Percentiles rank a stretch among this genome's conserved stretches.
These are phyloP conservation scores for Leishmania tropica DNA, from an alignment of 208 protist species.

Conservation along the genomic window DNA sequence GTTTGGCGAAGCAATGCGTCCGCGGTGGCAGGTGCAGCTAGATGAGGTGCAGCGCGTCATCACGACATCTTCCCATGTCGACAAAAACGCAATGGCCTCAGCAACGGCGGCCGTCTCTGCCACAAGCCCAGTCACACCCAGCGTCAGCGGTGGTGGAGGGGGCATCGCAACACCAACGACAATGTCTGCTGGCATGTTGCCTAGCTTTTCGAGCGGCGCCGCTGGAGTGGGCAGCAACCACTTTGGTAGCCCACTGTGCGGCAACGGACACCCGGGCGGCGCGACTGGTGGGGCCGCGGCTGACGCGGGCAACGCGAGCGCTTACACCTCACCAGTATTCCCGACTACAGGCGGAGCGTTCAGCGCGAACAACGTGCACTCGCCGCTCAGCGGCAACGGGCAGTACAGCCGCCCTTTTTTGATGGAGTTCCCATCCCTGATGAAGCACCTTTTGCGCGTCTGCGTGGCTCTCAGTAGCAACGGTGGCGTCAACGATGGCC, in stretches of 20 bases:
- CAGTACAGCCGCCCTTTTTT: constrained; percentile 75
- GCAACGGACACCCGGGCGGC: background rate
- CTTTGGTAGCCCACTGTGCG: background rate
- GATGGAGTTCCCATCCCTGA: constrained; percentile 74
- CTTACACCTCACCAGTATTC: background rate
- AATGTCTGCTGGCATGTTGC: background rate
- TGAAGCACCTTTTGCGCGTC: constrained; percentile 63
- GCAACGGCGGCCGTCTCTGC: constrained; percentile 16
- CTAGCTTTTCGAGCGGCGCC: too few relatives aligned
- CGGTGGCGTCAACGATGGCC: constrained; percentile 62
- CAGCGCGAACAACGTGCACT: constrained; percentile 26
- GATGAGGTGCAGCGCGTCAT: constrained; percentile 90
- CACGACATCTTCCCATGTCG: constrained; percentile 40
- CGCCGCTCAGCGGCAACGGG: constrained; percentile 54
- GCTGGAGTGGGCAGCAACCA: constrained; percentile 2
- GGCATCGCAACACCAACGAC: background rate
- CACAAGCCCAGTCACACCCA: constrained; percentile 5
- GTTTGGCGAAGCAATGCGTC: constrained; percentile 85
- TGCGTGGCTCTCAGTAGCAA: constrained; percentile 43
- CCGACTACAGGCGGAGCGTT: background rate
- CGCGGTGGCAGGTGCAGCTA: constrained; percentile 89
- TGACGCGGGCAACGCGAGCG: background rate
- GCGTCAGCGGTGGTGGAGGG: background rate
- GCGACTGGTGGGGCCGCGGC: background rate
- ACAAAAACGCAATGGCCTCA: constrained; percentile 31